These are phyloP conservation scores for Peronospora farinosa DNA, from an alignment of 352 stramenopile genomes.

Conservation along the genomic window DNA sequence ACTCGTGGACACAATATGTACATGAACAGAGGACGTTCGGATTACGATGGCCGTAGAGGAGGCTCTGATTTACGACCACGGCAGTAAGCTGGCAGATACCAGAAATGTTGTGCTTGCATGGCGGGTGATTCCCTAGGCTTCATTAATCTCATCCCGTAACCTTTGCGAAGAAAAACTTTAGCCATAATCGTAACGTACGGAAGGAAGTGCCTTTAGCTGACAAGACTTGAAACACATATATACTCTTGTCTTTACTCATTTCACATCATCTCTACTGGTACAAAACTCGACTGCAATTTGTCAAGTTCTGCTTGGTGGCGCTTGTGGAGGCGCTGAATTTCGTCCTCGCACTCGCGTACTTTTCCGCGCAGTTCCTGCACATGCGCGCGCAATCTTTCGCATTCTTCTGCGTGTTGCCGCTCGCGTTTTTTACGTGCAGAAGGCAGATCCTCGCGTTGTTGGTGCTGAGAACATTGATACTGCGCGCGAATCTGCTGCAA, in stretches of 20 bases:
- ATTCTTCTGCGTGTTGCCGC: conserved; percentile 41
- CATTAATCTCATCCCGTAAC: conserved; percentile 35
- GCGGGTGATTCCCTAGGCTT: conserved; percentile 16
- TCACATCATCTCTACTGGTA: conserved; percentile 7
- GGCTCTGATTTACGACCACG: conserved; percentile 6
- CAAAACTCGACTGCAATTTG: conserved; percentile 24
- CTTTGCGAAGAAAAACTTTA: conserved; percentile 82
- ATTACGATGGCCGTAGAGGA: conserved; percentile 20
- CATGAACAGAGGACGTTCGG: conserved; percentile 8
- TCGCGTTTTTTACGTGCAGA: conserved; percentile 37
- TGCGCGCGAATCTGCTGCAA: conserved; percentile 57
- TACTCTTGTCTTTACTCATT: conserved; percentile 5
- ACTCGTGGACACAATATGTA: conserved; percentile 4
- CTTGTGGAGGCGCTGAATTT: conserved; percentile 69
- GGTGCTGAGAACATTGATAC: conserved; percentile 39
- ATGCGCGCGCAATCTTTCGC: conserved; percentile 46
- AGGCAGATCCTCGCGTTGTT: conserved; percentile 29
- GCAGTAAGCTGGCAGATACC: conserved; percentile 13
- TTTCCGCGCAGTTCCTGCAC: conserved; percentile 62
- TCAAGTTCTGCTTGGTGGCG: conserved; percentile 43
- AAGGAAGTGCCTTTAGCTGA: conserved; percentile 18
- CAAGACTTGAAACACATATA: neutral
- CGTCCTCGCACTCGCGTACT: conserved; percentile 71
- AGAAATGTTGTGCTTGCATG: conserved; percentile 5
- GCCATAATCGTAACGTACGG: too few relatives aligned